Evolutionary conservation across 2,329 filamentous ascomycete genomes (phyloP), one percentile per base, ranked within the genome.

Genomic region (Fusarium zealandicum): DNA sequence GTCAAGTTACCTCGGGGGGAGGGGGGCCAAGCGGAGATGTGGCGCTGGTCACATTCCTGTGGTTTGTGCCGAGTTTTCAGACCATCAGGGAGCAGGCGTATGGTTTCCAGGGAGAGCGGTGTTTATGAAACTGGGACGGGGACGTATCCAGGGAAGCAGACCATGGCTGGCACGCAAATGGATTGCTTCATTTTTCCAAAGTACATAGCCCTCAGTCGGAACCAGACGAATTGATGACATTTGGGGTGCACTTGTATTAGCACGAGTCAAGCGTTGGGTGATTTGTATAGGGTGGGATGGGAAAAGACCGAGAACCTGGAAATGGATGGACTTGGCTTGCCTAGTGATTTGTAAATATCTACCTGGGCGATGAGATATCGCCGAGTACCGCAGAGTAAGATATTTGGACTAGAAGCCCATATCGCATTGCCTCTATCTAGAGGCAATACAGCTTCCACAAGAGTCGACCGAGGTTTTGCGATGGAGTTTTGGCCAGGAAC

Each of bases 51-150:
- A 43, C 57, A 64, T 62, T 60, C 54, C 51, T 52, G 44, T 53
- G 50, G 36, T 37, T 45, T 58, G 14, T 51, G 28, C 32, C 48
- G 42, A 44, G 27, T 42, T 55, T 46, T 51, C 39, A 53, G 43
- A 50, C 40, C 28, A 31, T 33, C 44, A 42, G 51, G 55, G 54
- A 60, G 36, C 39, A 62, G 55, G 52, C 58, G 54, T 51, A 64
- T 57, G 53, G 61, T 54, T 64, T 66, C 49, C 37, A 47, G 49
- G 53, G 57, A 53, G 55, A 55, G 51, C 38, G 50, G 51, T 66
- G 63, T 62, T 64, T 60, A 49, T 36, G 60, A 54, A 50, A 46
- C 56, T 50, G 56, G 56, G 38, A 43, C 38, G 51, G 59, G 36
- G 62, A 63, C 55, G 35, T 43, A 16, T 60, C 35, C 37, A 35